A percentile compares a stretch with the other conserved stretches of the same genome.
phyloP scores from a whole-genome alignment of 2,329 filamentous ascomycete genomes.

The Apiospora marii region DNA sequence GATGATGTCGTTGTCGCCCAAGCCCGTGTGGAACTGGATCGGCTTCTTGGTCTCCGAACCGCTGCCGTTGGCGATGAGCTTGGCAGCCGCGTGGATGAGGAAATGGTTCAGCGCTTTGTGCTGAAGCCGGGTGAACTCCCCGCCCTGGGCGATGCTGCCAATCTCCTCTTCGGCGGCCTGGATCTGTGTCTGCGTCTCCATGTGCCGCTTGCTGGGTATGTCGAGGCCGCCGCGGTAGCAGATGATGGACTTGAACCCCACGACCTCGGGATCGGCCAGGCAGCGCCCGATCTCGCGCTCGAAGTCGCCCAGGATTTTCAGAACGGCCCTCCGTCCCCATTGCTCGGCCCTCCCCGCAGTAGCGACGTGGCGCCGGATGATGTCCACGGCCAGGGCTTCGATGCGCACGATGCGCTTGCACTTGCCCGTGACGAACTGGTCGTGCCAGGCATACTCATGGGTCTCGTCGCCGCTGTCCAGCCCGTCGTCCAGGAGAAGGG shows the following conservation, averaged over 20 bases:
- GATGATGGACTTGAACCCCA: slow-evolving; percentile 83
- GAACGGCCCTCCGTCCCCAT: slow-evolving; percentile 34
- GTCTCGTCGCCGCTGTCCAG: slow-evolving; percentile 63
- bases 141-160: slow-evolving; percentile 41
- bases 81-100: slow-evolving; percentile 70
- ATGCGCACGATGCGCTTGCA: slow-evolving; percentile 81
- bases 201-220: slow-evolving; percentile 50
- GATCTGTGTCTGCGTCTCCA: slow-evolving; percentile 52
- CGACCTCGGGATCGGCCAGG: slow-evolving; percentile 72
- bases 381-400: slow-evolving; percentile 72
- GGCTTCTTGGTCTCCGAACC: slow-evolving; percentile 66
- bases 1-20: slow-evolving; percentile 81
- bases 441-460: slow-evolving; percentile 70
- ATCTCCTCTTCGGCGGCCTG: slow-evolving; percentile 52
- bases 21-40: slow-evolving; percentile 83
- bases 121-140: slow-evolving; percentile 62
- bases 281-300: slow-evolving; percentile 60
- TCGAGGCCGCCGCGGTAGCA: slow-evolving; percentile 81
- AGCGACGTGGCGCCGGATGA: slow-evolving; percentile 59
- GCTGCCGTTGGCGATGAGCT: slow-evolving; percentile 58
- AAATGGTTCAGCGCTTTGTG: slow-evolving; percentile 73
- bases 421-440: slow-evolving; percentile 67
- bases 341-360: slow-evolving; percentile 38
- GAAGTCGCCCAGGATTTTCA: slow-evolving; percentile 58
- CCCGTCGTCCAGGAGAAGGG: slow-evolving; percentile 81